phyloP scores from a whole-genome alignment of 2,329 filamentous ascomycete species.

The Talaromyces funiculosus region DNA sequence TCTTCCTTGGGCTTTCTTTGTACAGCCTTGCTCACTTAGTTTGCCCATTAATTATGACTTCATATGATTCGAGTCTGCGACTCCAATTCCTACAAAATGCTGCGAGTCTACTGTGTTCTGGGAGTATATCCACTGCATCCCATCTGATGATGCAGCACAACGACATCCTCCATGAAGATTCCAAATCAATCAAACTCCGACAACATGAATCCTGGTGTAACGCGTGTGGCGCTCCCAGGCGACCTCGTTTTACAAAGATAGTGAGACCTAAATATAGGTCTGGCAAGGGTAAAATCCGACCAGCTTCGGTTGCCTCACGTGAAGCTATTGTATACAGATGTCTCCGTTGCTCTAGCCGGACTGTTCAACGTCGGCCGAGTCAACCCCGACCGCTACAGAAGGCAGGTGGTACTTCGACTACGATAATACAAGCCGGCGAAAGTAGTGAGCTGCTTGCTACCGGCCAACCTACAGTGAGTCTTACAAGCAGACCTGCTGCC shows the following conservation, averaged over 20 bases:
- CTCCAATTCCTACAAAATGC: conserved; percentile 36
- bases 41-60: conserved; percentile 17
- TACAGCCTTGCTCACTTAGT: background rate
- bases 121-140: conserved; percentile 37
- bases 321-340: conserved; percentile 34
- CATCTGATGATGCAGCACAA: conserved; percentile 37
- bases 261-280: conserved; percentile 22
- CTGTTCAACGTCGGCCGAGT: conserved; percentile 17
- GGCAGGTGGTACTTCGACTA: conserved; percentile 2
- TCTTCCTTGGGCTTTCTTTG: background rate
- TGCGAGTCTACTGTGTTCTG: conserved; percentile 25
- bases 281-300: conserved; percentile 5
- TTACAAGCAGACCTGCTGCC: conserved; percentile 9
- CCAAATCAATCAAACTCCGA: conserved; percentile 26
- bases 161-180: conserved; percentile 29
- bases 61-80: conserved; percentile 19
- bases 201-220: conserved; percentile 33
- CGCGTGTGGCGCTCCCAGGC: conserved; percentile 36
- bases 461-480: conserved; percentile 12
- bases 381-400: conserved; percentile 17
- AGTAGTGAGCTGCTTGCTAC: conserved; percentile 6
- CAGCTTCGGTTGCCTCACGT: conserved; percentile 13
- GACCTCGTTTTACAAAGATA: conserved; percentile 26
- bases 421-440: background rate
- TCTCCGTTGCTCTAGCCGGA: conserved; percentile 31